phyloP scores from a whole-genome alignment of 78 protist species.

The Tieghemostelium lacteum region DNA sequence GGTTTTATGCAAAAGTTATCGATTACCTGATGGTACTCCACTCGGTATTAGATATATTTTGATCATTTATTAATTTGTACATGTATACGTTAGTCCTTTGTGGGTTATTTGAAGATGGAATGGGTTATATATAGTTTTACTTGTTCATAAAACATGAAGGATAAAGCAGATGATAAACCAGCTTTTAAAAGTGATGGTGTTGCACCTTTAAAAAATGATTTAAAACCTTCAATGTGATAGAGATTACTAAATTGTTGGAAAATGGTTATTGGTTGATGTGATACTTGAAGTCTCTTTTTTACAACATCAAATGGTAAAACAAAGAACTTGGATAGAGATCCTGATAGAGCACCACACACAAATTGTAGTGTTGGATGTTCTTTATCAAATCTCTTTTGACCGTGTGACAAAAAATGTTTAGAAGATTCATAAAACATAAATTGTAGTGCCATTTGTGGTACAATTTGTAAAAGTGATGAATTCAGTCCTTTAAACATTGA shows the following conservation, averaged over 20 bases:
- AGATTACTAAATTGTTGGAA: neutral
- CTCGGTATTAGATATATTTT: no score
- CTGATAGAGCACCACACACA: slow-evolving; percentile 46
- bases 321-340: slow-evolving; percentile 60
- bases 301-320: slow-evolving; percentile 66
- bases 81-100: no score
- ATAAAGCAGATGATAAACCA: slow-evolving; percentile 41
- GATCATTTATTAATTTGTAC: no score
- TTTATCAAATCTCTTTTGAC: neutral
- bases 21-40: no score
- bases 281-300: slow-evolving; percentile 68
- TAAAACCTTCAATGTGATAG: slow-evolving; percentile 32
- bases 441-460: slow-evolving; percentile 63
- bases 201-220: slow-evolving; percentile 38
- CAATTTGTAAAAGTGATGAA: slow-evolving; percentile 44
- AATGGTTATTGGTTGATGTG: neutral
- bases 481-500: slow-evolving; percentile 18
- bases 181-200: slow-evolving; percentile 49
- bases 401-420: neutral
- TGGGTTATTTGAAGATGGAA: no score
- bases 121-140: neutral
- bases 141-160: slow-evolving; percentile 61
- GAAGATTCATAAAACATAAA: slow-evolving; percentile 51
- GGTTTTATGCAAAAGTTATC: no score
- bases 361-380: slow-evolving; percentile 29